phyloP scores from a whole-genome alignment of 2,329 filamentous ascomycete species.

The Aureobasidium sp. region DNA sequence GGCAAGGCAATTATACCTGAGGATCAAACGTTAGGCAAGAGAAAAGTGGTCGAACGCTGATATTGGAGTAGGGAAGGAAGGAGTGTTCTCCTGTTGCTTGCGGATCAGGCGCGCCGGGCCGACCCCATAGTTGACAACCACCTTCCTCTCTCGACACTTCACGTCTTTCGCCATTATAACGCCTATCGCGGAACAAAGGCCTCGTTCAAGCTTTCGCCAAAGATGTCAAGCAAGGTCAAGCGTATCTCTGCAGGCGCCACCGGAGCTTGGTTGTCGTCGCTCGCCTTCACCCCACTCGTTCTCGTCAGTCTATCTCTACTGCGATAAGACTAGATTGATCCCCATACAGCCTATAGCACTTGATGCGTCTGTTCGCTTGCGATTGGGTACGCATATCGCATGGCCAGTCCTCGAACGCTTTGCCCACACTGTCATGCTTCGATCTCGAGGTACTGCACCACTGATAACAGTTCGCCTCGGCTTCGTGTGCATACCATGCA shows the following conservation, averaged over 20 bases:
- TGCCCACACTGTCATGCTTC: background rate
- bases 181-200: background rate
- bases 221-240: background rate
- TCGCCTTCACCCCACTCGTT: background rate
- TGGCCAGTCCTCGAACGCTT: background rate
- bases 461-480: background rate
- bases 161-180: background rate
- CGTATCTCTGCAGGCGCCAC: background rate
- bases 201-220: background rate
- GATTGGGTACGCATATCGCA: background rate
- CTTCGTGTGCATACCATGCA: background rate
- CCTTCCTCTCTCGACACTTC: background rate
- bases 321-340: background rate
- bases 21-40: no score
- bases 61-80: no score
- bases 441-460: background rate
- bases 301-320: background rate
- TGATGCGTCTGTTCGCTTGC: background rate
- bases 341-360: no score
- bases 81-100: background rate
- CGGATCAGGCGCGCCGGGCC: background rate
- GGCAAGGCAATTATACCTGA: no score
- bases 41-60: no score
- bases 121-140: background rate
- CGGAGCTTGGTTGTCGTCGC: background rate